Evolutionary conservation across 1,284 basidiomycete species (phyloP), one percentile per base, ranked within the genome.

Genomic region (Papiliotrema nemorosa): DNA sequence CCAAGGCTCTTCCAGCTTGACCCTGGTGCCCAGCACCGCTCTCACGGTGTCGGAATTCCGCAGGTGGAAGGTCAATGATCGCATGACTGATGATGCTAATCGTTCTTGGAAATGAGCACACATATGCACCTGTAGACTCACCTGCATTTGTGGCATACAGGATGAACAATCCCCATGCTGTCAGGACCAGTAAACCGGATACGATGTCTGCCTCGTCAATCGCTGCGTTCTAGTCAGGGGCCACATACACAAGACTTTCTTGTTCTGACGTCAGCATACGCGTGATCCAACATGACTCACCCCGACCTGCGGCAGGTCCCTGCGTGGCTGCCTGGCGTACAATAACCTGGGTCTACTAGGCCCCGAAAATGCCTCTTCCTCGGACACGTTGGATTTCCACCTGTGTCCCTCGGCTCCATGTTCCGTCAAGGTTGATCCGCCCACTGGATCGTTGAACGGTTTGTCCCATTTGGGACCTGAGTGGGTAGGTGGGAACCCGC

Each of bases 321-420:
- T 58, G 31, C 59, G 62, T 14, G 60, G 21, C 26, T 18, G 58
- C 5, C 66, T 45, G 26, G 64, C 62, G 55, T 73, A 71, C 10
- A 63, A 40, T 63, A 71, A 56, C 37, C 70, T 57, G 12, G 69
- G 67, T 38, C 57, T 61, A 52, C 66, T 66, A 0, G 70, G 68
- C 27, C 67, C 70, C 10, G 40, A 57, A 46, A 69, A 70, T 12
- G 55, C 61, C 27, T 61, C 60, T 33, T 29, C 52, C 60, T 83
- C 80, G 47, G 84, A 78, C 69, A 88, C 50, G 25, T 47, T 50
- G 20, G 46, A 34, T 33, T 55, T 39, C 36, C 46, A 43, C 34
- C 35, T 31, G 10, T 20, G 21, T 16, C 46, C 42, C 20, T 24
- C 26, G 25, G 42, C 51, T 31, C 35, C 37, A n/a, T n/a, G n/a